A percentile compares a stretch with the other conserved stretches of the same genome.
Conservation (phyloP, 1,284 basidiomycete species). For the Pseudozyma pruni region DNA sequence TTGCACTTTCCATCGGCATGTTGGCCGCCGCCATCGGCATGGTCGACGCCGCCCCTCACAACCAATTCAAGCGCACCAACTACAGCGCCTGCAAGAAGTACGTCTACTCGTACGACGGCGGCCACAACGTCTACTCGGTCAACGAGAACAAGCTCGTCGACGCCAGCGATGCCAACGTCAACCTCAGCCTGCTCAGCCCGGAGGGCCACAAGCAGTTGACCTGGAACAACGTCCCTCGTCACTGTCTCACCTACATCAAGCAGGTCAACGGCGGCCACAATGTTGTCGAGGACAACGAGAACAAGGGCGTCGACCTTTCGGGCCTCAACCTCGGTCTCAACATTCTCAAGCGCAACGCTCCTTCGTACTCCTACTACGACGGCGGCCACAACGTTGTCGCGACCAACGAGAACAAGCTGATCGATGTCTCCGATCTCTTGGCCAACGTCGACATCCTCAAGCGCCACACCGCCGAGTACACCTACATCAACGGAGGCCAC, state of each 20-base stretch:
- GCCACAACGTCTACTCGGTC: constrained; percentile 50
- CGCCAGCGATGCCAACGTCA: constrained; percentile 35
- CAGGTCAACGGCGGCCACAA: constrained; percentile 52
- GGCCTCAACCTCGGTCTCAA: constrained; percentile 19
- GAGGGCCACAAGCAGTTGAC: constrained; percentile 33
- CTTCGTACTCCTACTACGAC: constrained; percentile 39
- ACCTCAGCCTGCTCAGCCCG: constrained; percentile 35
- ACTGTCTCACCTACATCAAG: constrained; percentile 50
- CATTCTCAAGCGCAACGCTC: constrained; percentile 35
- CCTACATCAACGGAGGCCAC: constrained; percentile 28
- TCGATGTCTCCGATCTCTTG: constrained; percentile 23
- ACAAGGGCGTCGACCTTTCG: constrained; percentile 47
- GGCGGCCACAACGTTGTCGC: constrained; percentile 43
- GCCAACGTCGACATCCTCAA: constrained; percentile 6
- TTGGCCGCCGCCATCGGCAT: constrained; percentile 42
- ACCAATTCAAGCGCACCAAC: constrained; percentile 38
- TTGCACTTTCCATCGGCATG: constrained; percentile 39
- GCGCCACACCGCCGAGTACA: constrained; percentile 17
- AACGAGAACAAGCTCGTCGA: constrained; percentile 55
- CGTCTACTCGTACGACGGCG: constrained; percentile 49
- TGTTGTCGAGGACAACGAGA: constrained; percentile 43
- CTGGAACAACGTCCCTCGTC: constrained; percentile 20
- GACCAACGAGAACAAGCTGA: constrained; percentile 34
- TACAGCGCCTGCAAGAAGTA: constrained; percentile 43
- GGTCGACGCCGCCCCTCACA: constrained; percentile 47